Evolutionary conservation across 2,329 filamentous ascomycete species (phyloP).

Genomic region (Cephalotrichum gorgonifer): DNA sequence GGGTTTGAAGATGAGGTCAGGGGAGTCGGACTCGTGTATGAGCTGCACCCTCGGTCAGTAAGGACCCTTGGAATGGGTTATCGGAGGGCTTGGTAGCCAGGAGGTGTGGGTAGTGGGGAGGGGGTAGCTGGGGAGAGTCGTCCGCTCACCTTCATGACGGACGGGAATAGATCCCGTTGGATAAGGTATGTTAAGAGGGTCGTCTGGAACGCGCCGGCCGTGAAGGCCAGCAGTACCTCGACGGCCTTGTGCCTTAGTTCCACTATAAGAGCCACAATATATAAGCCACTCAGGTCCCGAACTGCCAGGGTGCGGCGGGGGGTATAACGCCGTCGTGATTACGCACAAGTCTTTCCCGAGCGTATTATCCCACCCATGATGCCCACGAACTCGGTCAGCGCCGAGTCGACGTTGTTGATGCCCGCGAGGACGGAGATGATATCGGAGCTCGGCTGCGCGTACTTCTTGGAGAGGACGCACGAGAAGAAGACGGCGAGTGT

Average conservation of each 20-base stretch:
- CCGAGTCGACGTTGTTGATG: constrained; percentile 73
- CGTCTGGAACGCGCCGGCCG: constrained; percentile 91
- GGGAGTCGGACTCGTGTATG: constrained; percentile 65
- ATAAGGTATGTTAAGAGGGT: constrained; percentile 91
- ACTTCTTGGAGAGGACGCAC: constrained; percentile 75
- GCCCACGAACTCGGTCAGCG: constrained; percentile 82
- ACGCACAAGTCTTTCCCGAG: constrained; percentile 59
- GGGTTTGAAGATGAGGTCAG: constrained; percentile 56
- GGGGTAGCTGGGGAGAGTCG: background rate
- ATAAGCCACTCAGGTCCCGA: background rate
- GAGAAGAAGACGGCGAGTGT: constrained; percentile 84
- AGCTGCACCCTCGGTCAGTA: too few relatives aligned
- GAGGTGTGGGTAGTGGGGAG: background rate
- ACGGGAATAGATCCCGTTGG: constrained; percentile 85
- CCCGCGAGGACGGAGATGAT: constrained; percentile 85
- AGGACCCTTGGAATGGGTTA: background rate
- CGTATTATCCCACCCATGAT: constrained; percentile 75
- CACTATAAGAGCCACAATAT: constrained; percentile 45
- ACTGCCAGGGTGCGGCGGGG: background rate
- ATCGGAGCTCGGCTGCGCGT: constrained; percentile 90
- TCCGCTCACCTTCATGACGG: constrained; percentile 72
- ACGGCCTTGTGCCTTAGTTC: constrained; percentile 71
- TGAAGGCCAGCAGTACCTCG: constrained; percentile 69
- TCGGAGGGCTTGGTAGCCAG: background rate
- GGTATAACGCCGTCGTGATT: background rate